phyloP scores from a whole-genome alignment of 2,329 filamentous ascomycete genomes.

The Paraconiothyrium sp. region DNA sequence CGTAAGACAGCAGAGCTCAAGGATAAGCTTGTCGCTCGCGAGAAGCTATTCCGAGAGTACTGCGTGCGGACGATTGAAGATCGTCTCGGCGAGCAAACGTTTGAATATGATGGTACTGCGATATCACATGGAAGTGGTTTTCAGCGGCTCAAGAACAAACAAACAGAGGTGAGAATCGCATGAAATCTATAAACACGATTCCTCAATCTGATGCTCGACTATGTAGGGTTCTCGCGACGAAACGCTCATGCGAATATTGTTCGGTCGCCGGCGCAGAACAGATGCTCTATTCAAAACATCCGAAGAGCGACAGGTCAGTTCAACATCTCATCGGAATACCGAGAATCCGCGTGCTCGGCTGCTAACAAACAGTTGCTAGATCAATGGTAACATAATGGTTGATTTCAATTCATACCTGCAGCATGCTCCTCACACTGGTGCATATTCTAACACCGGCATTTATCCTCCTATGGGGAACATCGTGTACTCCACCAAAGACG shows the following conservation, averaged over 20 bases:
- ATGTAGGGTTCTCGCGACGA: neutral
- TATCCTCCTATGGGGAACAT: slow-evolving; percentile 20
- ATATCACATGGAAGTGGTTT: slow-evolving; percentile 24
- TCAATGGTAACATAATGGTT: slow-evolving; percentile 17
- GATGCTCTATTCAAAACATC: neutral
- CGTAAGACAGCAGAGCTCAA: slow-evolving; percentile 1
- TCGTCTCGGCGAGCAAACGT: slow-evolving; percentile 17
- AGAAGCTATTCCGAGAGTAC: slow-evolving; percentile 15
- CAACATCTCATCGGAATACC: too few species aligned
- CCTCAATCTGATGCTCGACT: too few species aligned
- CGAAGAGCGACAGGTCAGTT: neutral
- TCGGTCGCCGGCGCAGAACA: neutral
- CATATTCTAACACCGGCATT: slow-evolving; percentile 6
- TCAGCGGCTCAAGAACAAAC: slow-evolving; percentile 18
- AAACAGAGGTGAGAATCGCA: neutral
- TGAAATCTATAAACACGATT: too few species aligned
- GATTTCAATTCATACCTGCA: slow-evolving; percentile 22
- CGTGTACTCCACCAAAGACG: slow-evolving; percentile 1
- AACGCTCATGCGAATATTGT: neutral
- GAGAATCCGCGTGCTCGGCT: too few species aligned
- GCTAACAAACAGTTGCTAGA: neutral
- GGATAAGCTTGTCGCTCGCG: slow-evolving; percentile 11
- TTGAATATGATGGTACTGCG: slow-evolving; percentile 19
- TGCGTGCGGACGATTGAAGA: slow-evolving; percentile 3
- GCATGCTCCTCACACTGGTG: slow-evolving; percentile 18